Base-by-base conservation (phyloP, 306 rosid species). In the Quercus cerris region DNA sequence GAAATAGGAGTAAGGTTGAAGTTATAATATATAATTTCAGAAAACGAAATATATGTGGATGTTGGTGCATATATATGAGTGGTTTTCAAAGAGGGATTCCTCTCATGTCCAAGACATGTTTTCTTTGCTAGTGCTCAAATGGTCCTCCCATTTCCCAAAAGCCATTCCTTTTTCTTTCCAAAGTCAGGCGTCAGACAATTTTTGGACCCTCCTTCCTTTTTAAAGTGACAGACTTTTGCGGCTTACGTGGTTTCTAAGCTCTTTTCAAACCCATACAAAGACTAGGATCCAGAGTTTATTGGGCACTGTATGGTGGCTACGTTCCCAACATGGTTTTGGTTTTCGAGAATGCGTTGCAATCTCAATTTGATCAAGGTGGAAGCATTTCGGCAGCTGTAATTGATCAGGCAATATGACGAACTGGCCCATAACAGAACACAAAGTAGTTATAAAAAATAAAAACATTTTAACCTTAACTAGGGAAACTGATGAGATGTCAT, bases 31-130 rank as follows among this genome's bases (percentile, higher is more conserved):
- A 41, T 2, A 33, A 49, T 58, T 77, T 75, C 68, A 79, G 2
- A n/a, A 63, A 83, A 55, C 22, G 18, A 70, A 49, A 11, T 11
- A 49, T 12, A 12, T 49, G 54, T 49, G 54, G 17, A 3, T 11
- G 17, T 49, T 11, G 5, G 17, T 3, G 15, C 71, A 80, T 44
- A 70, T 71, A 77, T 5, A 19, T 49, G 64, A 67, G 78, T 35
- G 82, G 82, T 0, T 64, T 74, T 67, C 44, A 12, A 51, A 28
- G 20, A 70, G 66, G 75, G 74, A 82, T 74, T 84, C 80, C 79
- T 33, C 83, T 84, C 73, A 75, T 79, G 87, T 77, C 88, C 75
- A 67, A 82, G 84, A 75, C 91, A 86, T 87, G 89, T 89, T 86
- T 80, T 67, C 71, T 62, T 63, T 57, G 54, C 66, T 70, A 77